Evolutionary conservation across 176 grass and related monocot species (phyloP), one percentile per base, ranked within the genome.

Genomic region (Phoenix roebelenii): DNA sequence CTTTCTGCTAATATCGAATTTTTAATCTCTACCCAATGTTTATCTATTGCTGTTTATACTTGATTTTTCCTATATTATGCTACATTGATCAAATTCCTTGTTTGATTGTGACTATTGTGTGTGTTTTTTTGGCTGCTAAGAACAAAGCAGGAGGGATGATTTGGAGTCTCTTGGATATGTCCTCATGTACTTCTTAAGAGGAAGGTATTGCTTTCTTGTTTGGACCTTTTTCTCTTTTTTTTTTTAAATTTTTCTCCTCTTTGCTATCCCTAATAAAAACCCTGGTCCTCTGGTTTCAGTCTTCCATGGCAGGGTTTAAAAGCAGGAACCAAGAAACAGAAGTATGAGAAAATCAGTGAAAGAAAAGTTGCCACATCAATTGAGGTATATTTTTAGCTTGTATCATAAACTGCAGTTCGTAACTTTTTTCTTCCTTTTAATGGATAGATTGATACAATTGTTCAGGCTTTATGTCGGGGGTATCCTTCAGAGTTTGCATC

Each of bases 231-330:
- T 4, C 12, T 19, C 17, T 54, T 0, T 9, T 51, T 55, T 55
- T 20, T 20, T 20, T 20, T 20, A 20, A 20, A 18, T 72, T 25
- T 75, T 49, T 32, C 57, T 64, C 16, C n/a, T 12, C 35, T 44
- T 14, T 44, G 35, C 10, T 44, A 44, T 44, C 35, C 35, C 9
- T 12, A 39, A 44, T 44, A 2, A 44, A 10, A 44, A 44, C 9
- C 10, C 35, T 12, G 12, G 7, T 44, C 10, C 35, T 44, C 35
- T 2, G 35, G 35, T 54, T n/a, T 22, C 60, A 98, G 88, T 60
- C 94, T 98, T 64, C 94, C 94, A 67, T 98, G 94, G 94, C 94
- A 98, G 63, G 94, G 94, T 80, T 70, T 98, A 71, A 89, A 98
- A 93, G 94, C 88, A 60, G 94, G 88, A 71, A 98, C 88, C 20